Evolutionary conservation across 495 filamentous ascomycete genomes (phyloP), one percentile per base, ranked within the genome.

Genomic region (Evernia prunastri): DNA sequence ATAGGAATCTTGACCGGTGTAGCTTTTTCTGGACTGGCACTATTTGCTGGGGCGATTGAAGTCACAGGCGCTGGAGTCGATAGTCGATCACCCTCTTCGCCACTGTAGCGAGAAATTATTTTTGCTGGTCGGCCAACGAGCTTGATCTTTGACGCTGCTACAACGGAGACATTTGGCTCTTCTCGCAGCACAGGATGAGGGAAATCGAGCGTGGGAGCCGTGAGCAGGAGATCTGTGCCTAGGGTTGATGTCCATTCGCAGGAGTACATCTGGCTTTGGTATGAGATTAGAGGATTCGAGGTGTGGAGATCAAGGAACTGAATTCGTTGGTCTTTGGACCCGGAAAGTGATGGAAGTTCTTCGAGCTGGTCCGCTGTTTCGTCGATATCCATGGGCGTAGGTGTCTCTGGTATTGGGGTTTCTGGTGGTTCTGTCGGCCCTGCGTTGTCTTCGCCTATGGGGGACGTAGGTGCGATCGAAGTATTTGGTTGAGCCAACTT

Each of bases 271-370:
- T 84, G 83, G 56, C 87, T 87, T 53, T 87, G 78, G 77, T 93
- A 92, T 6, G 85, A 85, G 56, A 94, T 76, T 37, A 95, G 73
- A 0, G 92, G 92, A 65, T 89, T 77, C 68, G 67, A 37, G 70
- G 85, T 86, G 72, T 95, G 88, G 6, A 96, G 81, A 51, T 88
- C 90, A 20, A 91, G 79, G 54, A 96, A 85, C 67, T 96, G 90
- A n/a, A 96, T 84, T 25, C 74, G n/a, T n/a, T n/a, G 75, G 66
- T 67, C 78, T 69, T 56, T 29, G 33, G 23, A 23, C 49, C 56
- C 43, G 51, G 5, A 9, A 17, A n/a, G 15, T 27, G 45, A 25
- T 17, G 18, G 25, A 13, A 35, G 35, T 56, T 33, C 29, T 35
- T 40, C 39, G 31, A n/a, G 33, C 11, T 51, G 35, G 12, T n/a